Evolutionary conservation across 768 basidiomycete genomes (phyloP).

Genomic region (Lactarius indigo): DNA sequence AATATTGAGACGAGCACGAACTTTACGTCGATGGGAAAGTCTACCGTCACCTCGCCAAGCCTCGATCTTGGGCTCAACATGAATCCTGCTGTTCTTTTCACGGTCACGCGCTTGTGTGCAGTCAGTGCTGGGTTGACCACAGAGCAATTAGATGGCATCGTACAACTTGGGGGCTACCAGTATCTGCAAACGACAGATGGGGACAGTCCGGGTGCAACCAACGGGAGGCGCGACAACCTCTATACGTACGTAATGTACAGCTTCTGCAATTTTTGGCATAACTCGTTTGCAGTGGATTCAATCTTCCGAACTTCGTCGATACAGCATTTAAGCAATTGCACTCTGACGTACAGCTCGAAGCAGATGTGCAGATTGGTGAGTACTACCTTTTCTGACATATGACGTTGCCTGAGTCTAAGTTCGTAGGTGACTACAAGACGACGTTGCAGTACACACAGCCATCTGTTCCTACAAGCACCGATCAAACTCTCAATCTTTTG

Average conservation of each 20-base stretch:
- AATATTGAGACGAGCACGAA: constrained; percentile 50
- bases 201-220: constrained; percentile 30
- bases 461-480: constrained; percentile 55
- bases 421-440: constrained; percentile 58
- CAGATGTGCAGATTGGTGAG: constrained; percentile 56
- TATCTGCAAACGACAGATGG: constrained; percentile 40
- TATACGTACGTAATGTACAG: constrained; percentile 45
- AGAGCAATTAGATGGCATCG: constrained; percentile 61
- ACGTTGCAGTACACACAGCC: constrained; percentile 58
- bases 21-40: constrained; percentile 52
- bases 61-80: constrained; percentile 64
- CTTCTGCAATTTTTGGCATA: not conserved
- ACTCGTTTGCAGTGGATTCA: constrained; percentile 46
- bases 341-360: constrained; percentile 55
- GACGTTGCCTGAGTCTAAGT: not conserved
- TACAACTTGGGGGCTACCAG: constrained; percentile 60
- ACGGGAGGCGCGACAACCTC: constrained; percentile 42
- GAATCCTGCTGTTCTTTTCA: constrained; percentile 65
- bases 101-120: constrained; percentile 63
- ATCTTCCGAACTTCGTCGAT: constrained; percentile 59
- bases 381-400: not conserved
- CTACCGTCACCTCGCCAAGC: constrained; percentile 52
- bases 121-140: constrained; percentile 59
- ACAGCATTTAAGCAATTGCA: constrained; percentile 61
- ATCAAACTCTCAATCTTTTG: constrained; percentile 57